Evolutionary conservation across 2,329 filamentous ascomycete genomes (phyloP).

Genomic region (Claviceps humidiphila): DNA sequence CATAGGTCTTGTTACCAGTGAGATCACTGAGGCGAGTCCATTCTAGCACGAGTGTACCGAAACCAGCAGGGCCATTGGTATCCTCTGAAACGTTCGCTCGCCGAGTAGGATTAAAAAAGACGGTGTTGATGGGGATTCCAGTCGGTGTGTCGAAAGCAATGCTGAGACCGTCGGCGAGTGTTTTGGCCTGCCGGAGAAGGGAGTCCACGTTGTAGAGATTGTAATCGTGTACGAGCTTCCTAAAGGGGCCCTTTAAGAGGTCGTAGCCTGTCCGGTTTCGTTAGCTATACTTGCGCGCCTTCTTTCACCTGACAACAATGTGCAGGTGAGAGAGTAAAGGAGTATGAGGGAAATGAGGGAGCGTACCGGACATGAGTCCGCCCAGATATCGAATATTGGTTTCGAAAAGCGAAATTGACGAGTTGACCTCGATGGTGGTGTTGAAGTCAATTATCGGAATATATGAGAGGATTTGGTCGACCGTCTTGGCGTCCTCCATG

Average conservation of each 20-base stretch:
- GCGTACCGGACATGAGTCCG: conserved; percentile 57
- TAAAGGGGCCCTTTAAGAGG: conserved; percentile 55
- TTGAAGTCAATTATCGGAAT: conserved; percentile 60
- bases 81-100: conserved; percentile 31
- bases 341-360: too few species aligned
- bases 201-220: conserved; percentile 32
- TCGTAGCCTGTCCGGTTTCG: conserved; percentile 42
- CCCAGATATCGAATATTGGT: conserved; percentile 82
- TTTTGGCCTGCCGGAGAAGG: conserved; percentile 53
- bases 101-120: conserved; percentile 44
- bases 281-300: background rate
- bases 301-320: too few species aligned
- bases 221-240: conserved; percentile 28
- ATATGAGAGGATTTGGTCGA: conserved; percentile 57
- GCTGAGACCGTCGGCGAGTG: conserved; percentile 58
- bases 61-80: conserved; percentile 61
- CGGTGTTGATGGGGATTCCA: conserved; percentile 58
- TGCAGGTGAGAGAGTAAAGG: too few species aligned
- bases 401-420: conserved; percentile 66
- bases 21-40: conserved; percentile 72
- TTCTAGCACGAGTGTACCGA: conserved; percentile 69
- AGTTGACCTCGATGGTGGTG: conserved; percentile 29
- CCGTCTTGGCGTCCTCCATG: conserved; percentile 57
- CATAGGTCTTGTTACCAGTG: conserved; percentile 55
- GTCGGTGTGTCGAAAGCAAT: conserved; percentile 66